Evolutionary conservation across 345 rosid species (phyloP), one percentile per base, ranked within the genome.

Genomic region (Erucastrum elatum): DNA sequence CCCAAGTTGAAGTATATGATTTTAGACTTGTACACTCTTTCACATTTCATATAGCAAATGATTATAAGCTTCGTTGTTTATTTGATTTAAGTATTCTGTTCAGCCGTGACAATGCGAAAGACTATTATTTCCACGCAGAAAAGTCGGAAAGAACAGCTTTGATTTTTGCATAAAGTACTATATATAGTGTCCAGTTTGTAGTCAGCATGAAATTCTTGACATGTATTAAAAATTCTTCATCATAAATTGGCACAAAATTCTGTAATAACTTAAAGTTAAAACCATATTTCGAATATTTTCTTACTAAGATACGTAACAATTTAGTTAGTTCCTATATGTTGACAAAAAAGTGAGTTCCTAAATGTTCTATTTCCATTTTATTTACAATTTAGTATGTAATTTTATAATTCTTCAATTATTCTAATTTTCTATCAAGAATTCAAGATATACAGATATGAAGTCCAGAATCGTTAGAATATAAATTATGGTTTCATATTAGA

Each of bases 21-120:
- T 33, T 3, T 15, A 27, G 75, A 77, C 26, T 53, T 11, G 11
- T 53, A 61, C 12, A 77, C 66, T 75, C 75, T 71, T 71, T 75
- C 44, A 37, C 65, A 26, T 51, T 35, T n/a, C 27, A 1, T 51
- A 74, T 13, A 51, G 27, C 26, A 10, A 63, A 31, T 7, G 17
- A 8, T 49, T 49, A 29, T 30, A 68, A 51, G 27, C 39, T 68
- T 21, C 33, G 1, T 64, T 12, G 12, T 49, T 72, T 16, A 16
- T 16, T 6, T 7, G 30, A 9, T 26, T 26, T 1, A 59, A 25
- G 33, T 63, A 10, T 41, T 61, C 5, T 61, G 68, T 41, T 61
- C 33, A 41, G 46, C 17, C 61, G n/a, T 58, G 66, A 59, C 35
- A 71, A 3, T 62, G 46, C 51, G 1, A 59, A 58, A 59, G n/a